These are phyloP conservation scores for Capsaspora owczarzaki DNA, from an alignment of 78 protist species.

Conservation along the genomic window DNA sequence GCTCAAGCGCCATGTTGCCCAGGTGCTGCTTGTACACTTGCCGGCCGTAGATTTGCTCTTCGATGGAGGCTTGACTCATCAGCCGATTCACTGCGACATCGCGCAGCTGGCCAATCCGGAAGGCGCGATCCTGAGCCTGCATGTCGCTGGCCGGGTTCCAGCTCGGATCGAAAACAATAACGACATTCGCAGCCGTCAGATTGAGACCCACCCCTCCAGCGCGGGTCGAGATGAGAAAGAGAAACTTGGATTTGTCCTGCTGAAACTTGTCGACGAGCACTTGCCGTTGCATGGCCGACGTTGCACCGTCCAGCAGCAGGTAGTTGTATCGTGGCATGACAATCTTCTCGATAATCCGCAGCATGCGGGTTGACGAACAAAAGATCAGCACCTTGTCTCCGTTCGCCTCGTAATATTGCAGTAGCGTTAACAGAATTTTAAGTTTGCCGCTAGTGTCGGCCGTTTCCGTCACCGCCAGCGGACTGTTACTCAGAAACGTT, in stretches of 20 bases:
- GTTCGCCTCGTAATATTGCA: no score
- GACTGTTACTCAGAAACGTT: no score
- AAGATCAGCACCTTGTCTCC: constrained; percentile 5
- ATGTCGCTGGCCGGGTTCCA: constrained; percentile 38
- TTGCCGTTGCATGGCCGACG: background rate
- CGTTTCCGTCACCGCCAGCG: no score
- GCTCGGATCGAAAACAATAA: constrained; percentile 10
- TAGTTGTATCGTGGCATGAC: background rate
- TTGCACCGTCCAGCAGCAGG: background rate
- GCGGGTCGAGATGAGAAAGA: constrained; percentile 19
- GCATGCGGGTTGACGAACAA: background rate
- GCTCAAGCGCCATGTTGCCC: background rate
- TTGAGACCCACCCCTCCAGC: constrained; percentile 47
- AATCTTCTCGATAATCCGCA: background rate
- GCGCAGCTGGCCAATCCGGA: constrained; percentile 23
- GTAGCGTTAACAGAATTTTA: no score
- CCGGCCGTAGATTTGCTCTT: constrained; percentile 12
- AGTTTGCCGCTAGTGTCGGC: no score
- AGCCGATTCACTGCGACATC: constrained; percentile 1
- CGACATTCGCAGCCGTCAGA: constrained; percentile 27
- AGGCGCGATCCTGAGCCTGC: constrained; percentile 35
- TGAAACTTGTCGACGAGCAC: background rate
- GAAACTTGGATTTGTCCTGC: background rate
- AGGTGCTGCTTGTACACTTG: constrained; percentile 13
- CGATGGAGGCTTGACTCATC: background rate